Conservation (phyloP, 805 yeast genomes). For the Zygotorulaspora chibaensis region DNA sequence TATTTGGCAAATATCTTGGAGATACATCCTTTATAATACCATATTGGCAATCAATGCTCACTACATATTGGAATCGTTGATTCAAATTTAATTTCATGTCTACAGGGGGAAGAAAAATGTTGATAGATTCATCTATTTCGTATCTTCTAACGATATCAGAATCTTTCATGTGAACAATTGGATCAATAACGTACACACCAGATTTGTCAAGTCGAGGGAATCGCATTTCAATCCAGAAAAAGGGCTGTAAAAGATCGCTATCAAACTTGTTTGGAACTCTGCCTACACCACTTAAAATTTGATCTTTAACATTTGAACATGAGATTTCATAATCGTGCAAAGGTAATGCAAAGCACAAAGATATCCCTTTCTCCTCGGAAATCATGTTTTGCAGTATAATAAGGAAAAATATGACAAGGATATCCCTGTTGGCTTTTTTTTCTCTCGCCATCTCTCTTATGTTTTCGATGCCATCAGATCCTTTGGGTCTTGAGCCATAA, state of each 20-base stretch:
- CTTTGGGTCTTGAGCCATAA: constrained; percentile 21
- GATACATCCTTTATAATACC: constrained; percentile 20
- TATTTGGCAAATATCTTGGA: constrained; percentile 22
- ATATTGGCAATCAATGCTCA: constrained; percentile 11
- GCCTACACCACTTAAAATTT: constrained; percentile 5
- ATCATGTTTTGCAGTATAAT: constrained; percentile 22
- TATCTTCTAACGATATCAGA: constrained; percentile 14
- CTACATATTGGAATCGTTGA: constrained; percentile 21
- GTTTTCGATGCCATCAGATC: constrained; percentile 4
- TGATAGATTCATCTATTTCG: constrained; percentile 8
- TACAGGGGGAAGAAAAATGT: constrained; percentile 10
- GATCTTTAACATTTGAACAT: constrained; percentile 3
- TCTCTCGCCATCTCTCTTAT: constrained; percentile 21
- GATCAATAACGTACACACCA: constrained; percentile 23
- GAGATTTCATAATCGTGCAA: constrained; percentile 14
- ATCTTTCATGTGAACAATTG: constrained; percentile 20
- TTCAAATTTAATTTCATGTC: constrained; percentile 3
- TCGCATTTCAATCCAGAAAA: constrained; percentile 27
- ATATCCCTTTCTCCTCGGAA: constrained; percentile 5
- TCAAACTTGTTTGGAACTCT: constrained; percentile 24
- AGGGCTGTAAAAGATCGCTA: constrained; percentile 25
- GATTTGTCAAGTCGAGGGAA: background rate
- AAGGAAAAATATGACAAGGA: constrained; percentile 20
- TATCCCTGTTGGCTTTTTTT: constrained; percentile 24
- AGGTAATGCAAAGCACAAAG: constrained; percentile 27